Evolutionary conservation across 129 eudicot species (phyloP).

Genomic region (Ambrosia trifida): DNA sequence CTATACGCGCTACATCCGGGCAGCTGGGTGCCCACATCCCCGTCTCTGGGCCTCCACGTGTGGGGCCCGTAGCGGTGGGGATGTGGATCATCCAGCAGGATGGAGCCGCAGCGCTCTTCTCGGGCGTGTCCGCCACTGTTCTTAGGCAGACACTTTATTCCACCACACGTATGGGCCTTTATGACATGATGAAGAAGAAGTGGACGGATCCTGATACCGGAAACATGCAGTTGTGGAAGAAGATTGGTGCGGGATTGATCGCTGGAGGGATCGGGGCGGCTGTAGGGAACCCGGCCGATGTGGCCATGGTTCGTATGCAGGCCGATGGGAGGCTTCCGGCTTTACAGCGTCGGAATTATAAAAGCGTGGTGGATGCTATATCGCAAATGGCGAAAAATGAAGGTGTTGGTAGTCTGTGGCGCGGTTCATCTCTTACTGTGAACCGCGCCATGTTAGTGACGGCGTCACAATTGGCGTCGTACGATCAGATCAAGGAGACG

Average conservation of each 20-base stretch:
- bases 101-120: conserved; percentile 61
- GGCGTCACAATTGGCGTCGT: conserved; percentile 80
- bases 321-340: conserved; percentile 87
- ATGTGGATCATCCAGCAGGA: conserved; percentile 67
- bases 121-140: conserved; percentile 92
- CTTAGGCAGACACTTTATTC: conserved; percentile 89
- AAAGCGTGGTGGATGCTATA: conserved; percentile 72
- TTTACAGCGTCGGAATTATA: conserved; percentile 72
- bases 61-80: conserved; percentile 66
- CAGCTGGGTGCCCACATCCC: conserved; percentile 15
- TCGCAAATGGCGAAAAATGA: conserved; percentile 59
- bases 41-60: conserved; percentile 53
- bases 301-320: conserved; percentile 94
- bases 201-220: conserved; percentile 69
- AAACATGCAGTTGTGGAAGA: conserved; percentile 50
- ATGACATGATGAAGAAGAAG: conserved; percentile 66
- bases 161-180: conserved; percentile 88
- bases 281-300: conserved; percentile 93
- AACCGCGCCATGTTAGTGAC: conserved; percentile 96
- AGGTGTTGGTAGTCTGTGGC: conserved; percentile 76
- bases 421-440: conserved; percentile 93
- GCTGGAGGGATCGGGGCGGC: conserved; percentile 93
- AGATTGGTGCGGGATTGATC: conserved; percentile 71
- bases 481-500: conserved; percentile 75
- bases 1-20: conserved; percentile 40